Base-by-base conservation (phyloP, 352 stramenopile genomes). In the Elongisporangium prolatum region DNA sequence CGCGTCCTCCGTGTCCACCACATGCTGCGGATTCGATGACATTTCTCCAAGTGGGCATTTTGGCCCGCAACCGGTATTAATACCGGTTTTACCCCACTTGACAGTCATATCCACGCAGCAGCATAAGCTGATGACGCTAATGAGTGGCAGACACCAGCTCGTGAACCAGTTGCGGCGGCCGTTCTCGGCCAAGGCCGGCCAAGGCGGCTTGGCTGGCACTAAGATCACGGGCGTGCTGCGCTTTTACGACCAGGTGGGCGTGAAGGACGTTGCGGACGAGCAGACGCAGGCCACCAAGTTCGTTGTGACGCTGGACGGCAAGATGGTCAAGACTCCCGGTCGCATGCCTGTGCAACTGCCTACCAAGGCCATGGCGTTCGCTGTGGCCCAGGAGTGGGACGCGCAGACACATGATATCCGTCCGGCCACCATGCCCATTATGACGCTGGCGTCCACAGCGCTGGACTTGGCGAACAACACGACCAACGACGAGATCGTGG, bases 1-100 rank as follows among this genome's bases (percentile, higher is more conserved):
- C 47, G 87, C 87, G 78, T 96, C 87, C 72, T 96, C 87, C 64
- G 84, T 93, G 80, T 95, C 86, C 59, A 95, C 80, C 34, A 93
- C 82, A 57, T 95, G 85, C 80, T 95, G 81, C 63, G 81, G 82
- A 64, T 93, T 93, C 25, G 81, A 68, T 62, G 81, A 86, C 81
- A 93, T 93, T 10, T 20, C 49, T 22, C 20, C 22, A 54, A 51
- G 21, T 20, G 20, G 63, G 50, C 49, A 61, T 37, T 9, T 34
- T 16, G 21, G 51, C 52, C n/a, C n/a, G 61, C 11, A 34, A 67
- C 47, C 50, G 51, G 21, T 63, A 56, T 61, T 37, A 50, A 50
- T 50, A 50, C 44, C 44, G 44, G 44, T 50, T 50, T 3, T 34
- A 34, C 24, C 24, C 24, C 24, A 8, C 24, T 7, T 16, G 44